phyloP scores from a whole-genome alignment of 169 alveolate species.

The Plasmodium malariae region DNA sequence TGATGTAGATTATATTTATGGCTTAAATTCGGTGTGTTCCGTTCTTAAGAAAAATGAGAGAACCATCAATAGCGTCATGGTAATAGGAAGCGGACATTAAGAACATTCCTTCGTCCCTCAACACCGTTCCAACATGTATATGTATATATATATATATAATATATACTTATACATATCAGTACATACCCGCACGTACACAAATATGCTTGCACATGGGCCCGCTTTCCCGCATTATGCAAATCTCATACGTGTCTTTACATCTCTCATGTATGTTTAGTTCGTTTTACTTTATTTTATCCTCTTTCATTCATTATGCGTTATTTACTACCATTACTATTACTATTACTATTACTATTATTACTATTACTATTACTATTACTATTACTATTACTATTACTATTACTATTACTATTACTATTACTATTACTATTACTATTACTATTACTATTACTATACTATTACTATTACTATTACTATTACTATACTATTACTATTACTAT shows the following conservation, averaged over 20 bases:
- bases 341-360: not conserved
- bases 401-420: not conserved
- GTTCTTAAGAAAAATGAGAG: slow-evolving; percentile 51
- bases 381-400: not conserved
- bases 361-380: not conserved
- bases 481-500: not conserved
- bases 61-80: slow-evolving; percentile 26
- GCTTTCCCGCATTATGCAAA: not conserved
- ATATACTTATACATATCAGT: not conserved
- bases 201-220: not conserved
- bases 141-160: not conserved
- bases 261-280: no score
- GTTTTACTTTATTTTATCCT: no score
- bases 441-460: not conserved
- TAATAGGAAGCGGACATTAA: not conserved
- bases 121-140: not conserved
- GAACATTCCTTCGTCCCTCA: not conserved
- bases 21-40: slow-evolving; percentile 47
- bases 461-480: not conserved
- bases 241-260: no score
- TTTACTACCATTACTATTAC: not conserved
- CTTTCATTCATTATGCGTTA: no score
- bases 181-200: not conserved
- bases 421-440: not conserved
- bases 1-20: slow-evolving; percentile 46